These are phyloP conservation scores for Annulohypoxylon moriforme DNA, from an alignment of 495 filamentous ascomycete genomes.

Conservation along the genomic window DNA sequence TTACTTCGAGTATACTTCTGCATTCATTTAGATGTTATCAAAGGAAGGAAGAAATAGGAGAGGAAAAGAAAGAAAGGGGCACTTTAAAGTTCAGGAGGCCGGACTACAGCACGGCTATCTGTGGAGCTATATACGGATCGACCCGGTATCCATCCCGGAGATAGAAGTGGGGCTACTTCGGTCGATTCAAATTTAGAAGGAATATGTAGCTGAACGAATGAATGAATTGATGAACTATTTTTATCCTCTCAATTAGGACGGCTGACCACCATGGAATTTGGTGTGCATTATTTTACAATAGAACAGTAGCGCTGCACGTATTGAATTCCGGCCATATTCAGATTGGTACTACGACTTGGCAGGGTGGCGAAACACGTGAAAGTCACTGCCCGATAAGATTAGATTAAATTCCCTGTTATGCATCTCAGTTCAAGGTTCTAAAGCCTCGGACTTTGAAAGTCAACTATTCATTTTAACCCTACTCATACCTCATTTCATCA, in stretches of 20 bases:
- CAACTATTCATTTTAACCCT: neutral
- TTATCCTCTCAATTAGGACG: neutral
- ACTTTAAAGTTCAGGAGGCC: neutral
- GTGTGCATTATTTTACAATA: neutral
- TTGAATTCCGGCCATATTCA: neutral
- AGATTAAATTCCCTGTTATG: neutral
- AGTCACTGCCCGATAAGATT: neutral
- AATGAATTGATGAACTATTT: neutral
- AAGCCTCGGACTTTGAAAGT: neutral
- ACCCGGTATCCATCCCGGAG: neutral
- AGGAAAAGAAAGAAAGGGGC: neutral
- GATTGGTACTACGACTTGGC: neutral
- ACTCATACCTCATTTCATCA: neutral
- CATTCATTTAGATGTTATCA: neutral
- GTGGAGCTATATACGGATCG: conserved; percentile 1
- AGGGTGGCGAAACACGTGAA: neutral
- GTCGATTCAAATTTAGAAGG: neutral
- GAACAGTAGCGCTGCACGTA: neutral
- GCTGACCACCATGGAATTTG: neutral
- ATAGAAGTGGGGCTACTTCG: neutral
- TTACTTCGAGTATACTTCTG: neutral
- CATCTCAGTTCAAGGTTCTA: too few species aligned
- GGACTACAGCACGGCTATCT: conserved; percentile 20
- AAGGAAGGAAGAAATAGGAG: neutral
- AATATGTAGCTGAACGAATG: neutral